A percentile compares a stretch with the other conserved stretches of the same genome.
phyloP scores from a whole-genome alignment of 73 alveolate species.

The Paramecium bursaria region DNA sequence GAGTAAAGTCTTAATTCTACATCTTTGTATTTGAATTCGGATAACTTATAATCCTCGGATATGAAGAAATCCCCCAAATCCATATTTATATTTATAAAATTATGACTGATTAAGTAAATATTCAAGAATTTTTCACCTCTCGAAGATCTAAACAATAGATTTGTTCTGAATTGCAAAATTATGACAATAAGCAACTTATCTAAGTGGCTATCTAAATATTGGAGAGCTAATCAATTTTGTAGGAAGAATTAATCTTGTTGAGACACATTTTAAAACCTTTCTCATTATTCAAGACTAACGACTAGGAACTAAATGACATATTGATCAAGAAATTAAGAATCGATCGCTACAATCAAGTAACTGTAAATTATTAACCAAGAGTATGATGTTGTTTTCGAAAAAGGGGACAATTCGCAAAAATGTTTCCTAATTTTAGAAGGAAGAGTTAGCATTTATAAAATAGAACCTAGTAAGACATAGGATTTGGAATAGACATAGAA shows the following conservation, averaged over 20 bases:
- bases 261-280: no score
- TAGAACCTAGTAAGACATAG: no score
- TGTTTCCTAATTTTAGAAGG: conserved; percentile 13
- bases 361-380: neutral
- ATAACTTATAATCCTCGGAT: conserved; percentile 23
- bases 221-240: no score
- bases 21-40: conserved; percentile 31
- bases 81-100: neutral
- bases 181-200: no score
- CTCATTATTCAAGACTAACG: neutral
- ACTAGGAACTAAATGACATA: conserved; percentile 22
- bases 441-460: neutral
- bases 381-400: conserved; percentile 21
- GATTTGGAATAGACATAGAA: neutral
- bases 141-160: neutral
- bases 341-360: conserved; percentile 1
- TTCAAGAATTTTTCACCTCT: neutral
- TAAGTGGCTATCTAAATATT: no score
- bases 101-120: no score
- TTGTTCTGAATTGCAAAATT: conserved; percentile 14
- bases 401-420: conserved; percentile 31
- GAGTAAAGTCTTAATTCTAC: neutral
- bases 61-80: conserved; percentile 45
- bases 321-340: neutral
- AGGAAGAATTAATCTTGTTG: no score